Base-by-base conservation (phyloP, 2,329 filamentous ascomycete genomes). In the Corniculantispora saksenae region DNA sequence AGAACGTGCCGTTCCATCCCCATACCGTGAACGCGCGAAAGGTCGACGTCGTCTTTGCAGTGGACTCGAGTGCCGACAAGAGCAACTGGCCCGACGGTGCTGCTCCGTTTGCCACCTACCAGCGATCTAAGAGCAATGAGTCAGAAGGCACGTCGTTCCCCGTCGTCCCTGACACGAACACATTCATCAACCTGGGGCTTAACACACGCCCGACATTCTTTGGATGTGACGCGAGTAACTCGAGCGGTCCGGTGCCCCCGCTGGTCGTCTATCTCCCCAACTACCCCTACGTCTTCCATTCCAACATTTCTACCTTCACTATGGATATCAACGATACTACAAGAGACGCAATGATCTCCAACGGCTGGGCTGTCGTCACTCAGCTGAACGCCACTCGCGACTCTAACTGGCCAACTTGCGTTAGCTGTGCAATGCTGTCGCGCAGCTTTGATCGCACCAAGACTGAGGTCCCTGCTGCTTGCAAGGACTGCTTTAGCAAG, bases 301-400 rank as follows among this genome's bases (percentile, higher is more conserved):
- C 89, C 76, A 98, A 98, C 80, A 84, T 90, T 8, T 91, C 90
- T 2, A 97, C 94, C 57, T 94, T 91, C 75, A 82, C 88, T 66
- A 81, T 88, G 45, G 77, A 78, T 48, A 92, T 94, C 82, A 82
- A 84, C 43, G 78, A 86, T 70, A 77, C 74, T 1, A 78, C 92
- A 78, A 91, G 94, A 68, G 87, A 97, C 74, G 84, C 84, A 67
- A 91, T 97, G 73, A 93, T 99, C 72, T 77, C 86, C 69, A 98
- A 99, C 78, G 94, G 93, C 23, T 95, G 91, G 80, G 86, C 95
- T 70, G 87, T 90, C 21, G 94, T 86, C 3, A 97, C 94, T 0
- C 89, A 91, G 81, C 92, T 86, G 60, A 97, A 98, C 78, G 86
- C 84, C 58, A 94, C 92, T 0, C 74, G 89, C 3, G 90, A 96